A percentile compares a stretch with the other conserved stretches of the same genome.
Evolutionary conservation across 2,329 filamentous ascomycete species (phyloP).

Genomic region (Hypoxylon rubiginosum): DNA sequence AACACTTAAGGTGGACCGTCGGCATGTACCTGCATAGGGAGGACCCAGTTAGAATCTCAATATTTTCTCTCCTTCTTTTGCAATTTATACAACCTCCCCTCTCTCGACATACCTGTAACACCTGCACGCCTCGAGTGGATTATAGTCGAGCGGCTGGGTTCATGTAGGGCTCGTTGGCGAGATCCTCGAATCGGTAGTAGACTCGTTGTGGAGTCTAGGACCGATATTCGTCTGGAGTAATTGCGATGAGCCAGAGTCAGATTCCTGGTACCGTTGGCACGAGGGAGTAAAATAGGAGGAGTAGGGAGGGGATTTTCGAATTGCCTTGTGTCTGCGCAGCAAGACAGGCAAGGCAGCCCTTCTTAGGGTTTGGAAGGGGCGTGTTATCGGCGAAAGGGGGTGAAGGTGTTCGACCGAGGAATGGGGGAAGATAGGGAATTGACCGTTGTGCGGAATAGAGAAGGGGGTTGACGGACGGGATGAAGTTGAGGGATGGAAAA

Average conservation of each 20-base stretch:
- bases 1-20: slow-evolving; percentile 52
- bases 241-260: slow-evolving; percentile 53
- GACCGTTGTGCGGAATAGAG: slow-evolving; percentile 15
- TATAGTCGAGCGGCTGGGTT: slow-evolving; percentile 48
- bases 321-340: slow-evolving; percentile 40
- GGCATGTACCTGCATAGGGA: slow-evolving; percentile 60
- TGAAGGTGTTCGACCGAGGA: slow-evolving; percentile 46
- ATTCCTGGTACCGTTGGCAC: slow-evolving; percentile 52
- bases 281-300: slow-evolving; percentile 43
- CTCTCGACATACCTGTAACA: slow-evolving; percentile 52
- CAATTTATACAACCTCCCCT: slow-evolving; percentile 1
- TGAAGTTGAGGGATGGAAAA: slow-evolving; percentile 34
- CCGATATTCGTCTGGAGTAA: slow-evolving; percentile 51
- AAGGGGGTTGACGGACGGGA: slow-evolving; percentile 31
- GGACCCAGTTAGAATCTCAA: slow-evolving; percentile 47
- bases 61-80: not conserved
- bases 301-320: too few relatives aligned
- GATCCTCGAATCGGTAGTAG: slow-evolving; percentile 54
- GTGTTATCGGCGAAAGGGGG: slow-evolving; percentile 36
- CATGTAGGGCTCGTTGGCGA: slow-evolving; percentile 52
- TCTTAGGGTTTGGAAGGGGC: slow-evolving; percentile 31
- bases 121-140: slow-evolving; percentile 51
- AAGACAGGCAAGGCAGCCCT: slow-evolving; percentile 45
- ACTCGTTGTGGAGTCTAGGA: slow-evolving; percentile 51
- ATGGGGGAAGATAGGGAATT: slow-evolving; percentile 41